Conservation (phyloP, 2,329 filamentous ascomycete genomes). For the Exutisphaerella laricina region DNA sequence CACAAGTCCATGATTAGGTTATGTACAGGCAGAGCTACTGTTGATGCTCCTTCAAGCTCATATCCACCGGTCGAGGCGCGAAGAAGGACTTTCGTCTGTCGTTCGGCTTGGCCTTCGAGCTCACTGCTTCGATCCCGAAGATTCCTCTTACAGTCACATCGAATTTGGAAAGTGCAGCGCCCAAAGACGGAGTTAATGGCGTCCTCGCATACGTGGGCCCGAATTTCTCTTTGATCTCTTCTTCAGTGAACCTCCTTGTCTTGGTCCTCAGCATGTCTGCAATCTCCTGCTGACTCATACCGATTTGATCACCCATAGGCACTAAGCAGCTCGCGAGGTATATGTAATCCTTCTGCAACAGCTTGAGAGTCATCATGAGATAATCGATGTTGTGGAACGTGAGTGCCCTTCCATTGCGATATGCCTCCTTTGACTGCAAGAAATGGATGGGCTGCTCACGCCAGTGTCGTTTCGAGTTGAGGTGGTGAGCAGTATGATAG, state of each 20-base stretch:
- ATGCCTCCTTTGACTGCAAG: slow-evolving; percentile 61
- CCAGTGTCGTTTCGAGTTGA: slow-evolving; percentile 75
- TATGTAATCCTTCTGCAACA: slow-evolving; percentile 66
- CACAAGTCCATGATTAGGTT: too few relatives aligned
- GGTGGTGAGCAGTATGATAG: slow-evolving; percentile 75
- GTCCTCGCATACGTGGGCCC: neutral
- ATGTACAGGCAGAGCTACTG: neutral
- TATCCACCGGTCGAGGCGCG: neutral
- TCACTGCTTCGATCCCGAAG: neutral
- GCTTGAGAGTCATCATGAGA: slow-evolving; percentile 64
- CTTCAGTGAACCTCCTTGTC: slow-evolving; percentile 60
- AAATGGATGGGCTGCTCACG: slow-evolving; percentile 72
- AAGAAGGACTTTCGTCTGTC: neutral
- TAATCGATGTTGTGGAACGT: slow-evolving; percentile 81
- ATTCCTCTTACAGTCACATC: neutral
- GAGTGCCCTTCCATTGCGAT: slow-evolving; percentile 61
- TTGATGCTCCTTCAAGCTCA: neutral
- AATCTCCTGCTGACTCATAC: slow-evolving; percentile 59
- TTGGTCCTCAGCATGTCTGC: slow-evolving; percentile 58
- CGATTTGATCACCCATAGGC: slow-evolving; percentile 66
- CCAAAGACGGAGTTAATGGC: neutral
- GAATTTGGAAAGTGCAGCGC: neutral
- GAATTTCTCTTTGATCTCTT: slow-evolving; percentile 59
- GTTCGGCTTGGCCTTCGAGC: neutral
- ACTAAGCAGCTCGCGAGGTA: slow-evolving; percentile 65